Evolutionary conservation across 768 basidiomycete species (phyloP).

Genomic region (Boletus coccyginus): DNA sequence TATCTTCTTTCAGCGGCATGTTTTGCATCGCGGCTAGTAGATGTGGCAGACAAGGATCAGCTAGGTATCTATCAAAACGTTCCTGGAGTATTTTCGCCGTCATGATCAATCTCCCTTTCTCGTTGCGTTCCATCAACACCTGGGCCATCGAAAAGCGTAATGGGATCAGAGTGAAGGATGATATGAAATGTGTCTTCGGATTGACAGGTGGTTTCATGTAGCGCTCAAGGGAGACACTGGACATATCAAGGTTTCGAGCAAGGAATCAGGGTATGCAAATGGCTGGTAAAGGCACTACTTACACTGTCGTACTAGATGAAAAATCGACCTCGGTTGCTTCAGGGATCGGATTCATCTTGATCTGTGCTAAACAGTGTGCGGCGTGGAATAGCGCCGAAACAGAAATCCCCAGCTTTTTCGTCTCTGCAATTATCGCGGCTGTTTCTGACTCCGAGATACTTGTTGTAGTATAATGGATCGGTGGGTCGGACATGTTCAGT

Average conservation of each 20-base stretch:
- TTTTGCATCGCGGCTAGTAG: neutral
- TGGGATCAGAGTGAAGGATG: conserved; percentile 13
- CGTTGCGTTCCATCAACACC: conserved; percentile 2
- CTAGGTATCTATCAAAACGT: conserved; percentile 8
- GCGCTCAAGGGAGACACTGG: conserved; percentile 17
- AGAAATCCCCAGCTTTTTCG: conserved; percentile 11
- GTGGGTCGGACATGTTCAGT: conserved; percentile 7
- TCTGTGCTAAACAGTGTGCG: conserved; percentile 20
- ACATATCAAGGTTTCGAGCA: too few species aligned
- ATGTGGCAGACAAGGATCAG: conserved; percentile 16
- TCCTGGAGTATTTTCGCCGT: conserved; percentile 14
- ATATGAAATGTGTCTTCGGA: conserved; percentile 18
- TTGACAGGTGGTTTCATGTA: conserved; percentile 17
- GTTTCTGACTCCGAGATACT: conserved; percentile 7
- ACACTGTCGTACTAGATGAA: conserved; percentile 7
- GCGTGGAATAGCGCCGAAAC: conserved; percentile 21
- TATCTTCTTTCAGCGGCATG: neutral
- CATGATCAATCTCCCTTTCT: conserved; percentile 10
- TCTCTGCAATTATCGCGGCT: conserved; percentile 5
- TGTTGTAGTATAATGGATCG: neutral
- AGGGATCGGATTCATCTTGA: conserved; percentile 20
- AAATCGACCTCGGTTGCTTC: conserved; percentile 17
- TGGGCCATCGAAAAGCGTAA: conserved; percentile 16
- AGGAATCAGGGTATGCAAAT: neutral
- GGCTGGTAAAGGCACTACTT: neutral